A percentile compares a stretch with the other conserved stretches of the same genome.
Conservation (phyloP, 2,329 filamentous ascomycete genomes). For the Apiospora kogelbergensis region DNA sequence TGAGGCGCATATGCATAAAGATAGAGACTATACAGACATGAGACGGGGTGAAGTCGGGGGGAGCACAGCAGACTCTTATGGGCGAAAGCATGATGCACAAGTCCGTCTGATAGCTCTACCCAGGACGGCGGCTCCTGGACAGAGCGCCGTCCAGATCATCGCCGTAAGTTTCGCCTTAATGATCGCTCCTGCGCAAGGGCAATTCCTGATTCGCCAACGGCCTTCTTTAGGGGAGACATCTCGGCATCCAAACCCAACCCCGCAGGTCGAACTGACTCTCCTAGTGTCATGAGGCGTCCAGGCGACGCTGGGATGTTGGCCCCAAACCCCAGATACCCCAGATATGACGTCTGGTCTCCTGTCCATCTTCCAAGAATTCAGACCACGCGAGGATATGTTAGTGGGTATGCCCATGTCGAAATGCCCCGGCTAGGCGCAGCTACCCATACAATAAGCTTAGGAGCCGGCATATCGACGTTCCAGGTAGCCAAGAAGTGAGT, state of each 20-base stretch:
- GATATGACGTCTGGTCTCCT: neutral
- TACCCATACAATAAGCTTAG: neutral
- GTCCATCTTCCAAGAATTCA: neutral
- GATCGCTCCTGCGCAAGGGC: neutral
- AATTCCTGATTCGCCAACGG: neutral
- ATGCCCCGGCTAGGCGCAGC: neutral
- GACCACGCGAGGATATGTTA: neutral
- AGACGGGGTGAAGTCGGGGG: neutral
- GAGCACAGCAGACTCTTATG: neutral
- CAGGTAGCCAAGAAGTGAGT: neutral
- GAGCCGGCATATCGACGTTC: neutral
- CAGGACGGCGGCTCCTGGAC: neutral
- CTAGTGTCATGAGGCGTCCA: neutral
- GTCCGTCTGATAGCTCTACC: neutral
- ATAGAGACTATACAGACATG: neutral
- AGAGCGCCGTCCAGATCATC: neutral
- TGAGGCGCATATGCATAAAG: neutral
- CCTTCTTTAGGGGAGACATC: neutral
- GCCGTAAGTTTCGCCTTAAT: slow-evolving; percentile 2
- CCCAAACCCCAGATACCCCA: neutral
- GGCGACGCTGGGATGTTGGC: neutral
- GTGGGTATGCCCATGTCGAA: neutral
- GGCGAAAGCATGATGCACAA: neutral
- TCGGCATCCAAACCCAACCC: neutral
- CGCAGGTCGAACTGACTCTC: neutral